These are phyloP conservation scores for Beauveria australis DNA, from an alignment of 2,329 filamentous ascomycete genomes.

Conservation along the genomic window DNA sequence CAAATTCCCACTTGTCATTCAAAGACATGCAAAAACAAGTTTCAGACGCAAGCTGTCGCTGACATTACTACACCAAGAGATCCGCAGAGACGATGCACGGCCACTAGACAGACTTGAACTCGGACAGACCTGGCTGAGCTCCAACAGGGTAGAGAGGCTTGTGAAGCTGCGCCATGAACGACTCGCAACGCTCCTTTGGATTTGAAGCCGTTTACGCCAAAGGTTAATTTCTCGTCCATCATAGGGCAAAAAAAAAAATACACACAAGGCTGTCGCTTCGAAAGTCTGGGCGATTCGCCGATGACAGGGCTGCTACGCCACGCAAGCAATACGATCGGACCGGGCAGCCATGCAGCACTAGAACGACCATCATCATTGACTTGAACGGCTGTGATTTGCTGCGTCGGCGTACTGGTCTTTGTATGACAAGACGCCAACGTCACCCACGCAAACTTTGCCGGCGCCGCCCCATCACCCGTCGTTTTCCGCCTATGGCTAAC, in stretches of 20 bases:
- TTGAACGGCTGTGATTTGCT: background rate
- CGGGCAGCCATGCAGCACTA: background rate
- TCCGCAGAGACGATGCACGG: background rate
- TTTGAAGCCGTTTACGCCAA: background rate
- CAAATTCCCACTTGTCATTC: no score
- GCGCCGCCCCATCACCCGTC: background rate
- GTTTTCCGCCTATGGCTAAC: constrained; percentile 3
- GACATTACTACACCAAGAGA: background rate
- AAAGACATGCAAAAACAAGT: background rate
- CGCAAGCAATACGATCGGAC: constrained; percentile 6
- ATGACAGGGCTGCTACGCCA: constrained; percentile 3
- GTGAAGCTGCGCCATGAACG: background rate
- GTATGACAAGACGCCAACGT: constrained; percentile 4
- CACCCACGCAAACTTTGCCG: background rate
- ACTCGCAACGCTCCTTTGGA: background rate
- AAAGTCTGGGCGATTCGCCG: background rate
- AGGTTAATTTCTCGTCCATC: no score
- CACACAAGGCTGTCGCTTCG: background rate
- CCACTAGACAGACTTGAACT: background rate
- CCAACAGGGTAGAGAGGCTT: background rate
- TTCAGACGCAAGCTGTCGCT: background rate
- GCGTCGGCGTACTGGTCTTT: background rate
- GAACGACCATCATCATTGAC: background rate
- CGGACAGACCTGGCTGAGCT: background rate
- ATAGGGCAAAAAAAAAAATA: no score